A percentile compares a stretch with the other conserved stretches of the same genome.
Conservation (phyloP, 1,139 yeast genomes). For the Geotrichum europaeum region DNA sequence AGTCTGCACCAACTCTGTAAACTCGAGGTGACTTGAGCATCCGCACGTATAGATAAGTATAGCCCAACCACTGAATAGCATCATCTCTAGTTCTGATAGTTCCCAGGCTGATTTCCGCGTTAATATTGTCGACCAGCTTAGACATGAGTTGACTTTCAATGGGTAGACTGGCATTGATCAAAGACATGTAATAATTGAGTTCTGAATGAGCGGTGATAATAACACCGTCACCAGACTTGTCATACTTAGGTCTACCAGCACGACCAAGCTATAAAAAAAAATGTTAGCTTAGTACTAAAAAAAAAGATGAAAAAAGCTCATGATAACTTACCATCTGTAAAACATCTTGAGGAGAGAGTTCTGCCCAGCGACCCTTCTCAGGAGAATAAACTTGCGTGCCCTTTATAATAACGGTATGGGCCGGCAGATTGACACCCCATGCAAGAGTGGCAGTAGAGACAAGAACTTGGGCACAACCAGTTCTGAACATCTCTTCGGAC, state of each 20-base stretch:
- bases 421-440: slow-evolving; percentile 98
- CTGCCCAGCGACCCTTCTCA: slow-evolving; percentile 81
- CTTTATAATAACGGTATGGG: slow-evolving; percentile 90
- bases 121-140: slow-evolving; percentile 63
- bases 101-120: slow-evolving; percentile 84
- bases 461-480: slow-evolving; percentile 72
- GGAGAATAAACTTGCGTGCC: slow-evolving; percentile 96
- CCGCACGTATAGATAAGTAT: slow-evolving; percentile 73
- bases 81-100: slow-evolving; percentile 55
- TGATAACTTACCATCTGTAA: slow-evolving; percentile 57
- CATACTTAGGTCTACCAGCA: slow-evolving; percentile 96
- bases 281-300: slow-evolving; percentile 1
- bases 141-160: slow-evolving; percentile 83
- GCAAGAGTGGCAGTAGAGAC: slow-evolving; percentile 96
- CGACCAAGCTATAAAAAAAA: slow-evolving; percentile 48
- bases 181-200: slow-evolving; percentile 80
- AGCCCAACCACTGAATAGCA: slow-evolving; percentile 72
- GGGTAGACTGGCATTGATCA: slow-evolving; percentile 83
- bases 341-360: slow-evolving; percentile 87
- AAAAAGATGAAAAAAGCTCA: slow-evolving; percentile 27
- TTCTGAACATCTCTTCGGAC: slow-evolving; percentile 83
- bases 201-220: slow-evolving; percentile 85
- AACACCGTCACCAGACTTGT: slow-evolving; percentile 87
- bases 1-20: slow-evolving; percentile 70
- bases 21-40: slow-evolving; percentile 68